Evolutionary conservation across 805 yeast species (phyloP), one percentile per base, ranked within the genome.

Genomic region (Ogataea allantospora): DNA sequence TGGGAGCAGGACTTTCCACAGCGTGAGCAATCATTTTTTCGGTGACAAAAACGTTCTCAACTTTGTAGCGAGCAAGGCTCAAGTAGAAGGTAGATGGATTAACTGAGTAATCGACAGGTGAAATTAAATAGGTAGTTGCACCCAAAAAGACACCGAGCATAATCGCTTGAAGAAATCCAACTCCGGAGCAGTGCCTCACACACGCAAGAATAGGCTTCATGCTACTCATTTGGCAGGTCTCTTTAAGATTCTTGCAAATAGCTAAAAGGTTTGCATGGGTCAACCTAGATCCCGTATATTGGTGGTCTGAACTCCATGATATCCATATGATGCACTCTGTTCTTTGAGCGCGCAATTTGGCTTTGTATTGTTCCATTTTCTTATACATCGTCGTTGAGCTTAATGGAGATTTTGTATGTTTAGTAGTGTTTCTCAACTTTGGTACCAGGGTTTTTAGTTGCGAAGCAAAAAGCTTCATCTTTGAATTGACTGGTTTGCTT

Each of bases 131-230:
- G 0, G 99, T 91, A 1, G 95, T 75, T 0, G 93, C 77, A 0
- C 99, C 99, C 40, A 86, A 65, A 53, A 81, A 93, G 0, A 83
- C 79, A 5, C 99, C 99, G 47, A 93, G 58, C 24, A 89, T 62
- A 38, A 80, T 79, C n/a, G 95, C 74, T 58, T 88, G 91, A 18
- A 93, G 64, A 56, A 93, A 89, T 0, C 99, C 99, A 18, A 91
- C 60, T 0, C 97, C 97, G 2, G 74, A 63, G 2, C 87, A 77
- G 49, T 89, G 91, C 29, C 95, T 77, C 7, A 87, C 95, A 59
- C 96, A 80, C 0, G 96, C 95, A 27, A 91, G 70, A 6, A 93
- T 68, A 0, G 96, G 82, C 27, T 78, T 75, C 22, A 75, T 71
- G 26, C 84, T 74, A 10, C 81, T 72, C 63, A 93, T 69, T 44